These are phyloP conservation scores for Vicia villosa DNA, from an alignment of 306 rosid genomes.

Conservation along the genomic window DNA sequence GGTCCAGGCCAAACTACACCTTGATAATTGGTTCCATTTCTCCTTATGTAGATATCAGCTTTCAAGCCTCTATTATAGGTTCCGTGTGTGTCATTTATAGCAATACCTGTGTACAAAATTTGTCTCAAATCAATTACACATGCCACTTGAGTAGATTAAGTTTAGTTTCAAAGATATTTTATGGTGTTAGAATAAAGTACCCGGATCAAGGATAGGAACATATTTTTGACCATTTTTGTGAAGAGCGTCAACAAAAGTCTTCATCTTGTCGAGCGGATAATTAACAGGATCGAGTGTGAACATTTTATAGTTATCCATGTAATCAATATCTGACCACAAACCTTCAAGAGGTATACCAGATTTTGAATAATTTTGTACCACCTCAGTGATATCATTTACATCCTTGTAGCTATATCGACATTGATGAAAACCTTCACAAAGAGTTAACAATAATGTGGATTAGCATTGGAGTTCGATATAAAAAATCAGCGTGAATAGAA, in stretches of 20 bases:
- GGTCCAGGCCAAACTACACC: constrained; percentile 91
- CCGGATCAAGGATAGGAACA: constrained; percentile 82
- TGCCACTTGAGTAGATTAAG: neutral
- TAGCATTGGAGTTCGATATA: constrained; percentile 16
- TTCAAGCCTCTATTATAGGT: constrained; percentile 67
- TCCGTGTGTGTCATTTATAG: constrained; percentile 59
- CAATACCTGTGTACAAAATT: constrained; percentile 60
- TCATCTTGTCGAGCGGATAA: constrained; percentile 72
- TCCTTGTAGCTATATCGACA: constrained; percentile 83
- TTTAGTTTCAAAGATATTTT: neutral
- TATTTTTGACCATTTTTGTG: constrained; percentile 84
- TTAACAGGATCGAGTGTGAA: constrained; percentile 87
- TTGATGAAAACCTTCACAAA: constrained; percentile 87
- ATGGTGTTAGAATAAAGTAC: constrained; percentile 41
- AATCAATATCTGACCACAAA: constrained; percentile 93
- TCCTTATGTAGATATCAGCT: constrained; percentile 71
- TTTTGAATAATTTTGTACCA: constrained; percentile 74
- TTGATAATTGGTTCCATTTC: constrained; percentile 60
- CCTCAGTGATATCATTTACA: constrained; percentile 61
- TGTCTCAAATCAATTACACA: neutral
- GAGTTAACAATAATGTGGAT: constrained; percentile 11
- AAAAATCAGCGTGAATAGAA: neutral
- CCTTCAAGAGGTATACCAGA: constrained; percentile 85
- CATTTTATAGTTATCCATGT: constrained; percentile 87
- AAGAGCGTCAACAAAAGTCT: constrained; percentile 54